Evolutionary conservation across 208 protist species (phyloP).

Genomic region (Trypanosoma lewisi): DNA sequence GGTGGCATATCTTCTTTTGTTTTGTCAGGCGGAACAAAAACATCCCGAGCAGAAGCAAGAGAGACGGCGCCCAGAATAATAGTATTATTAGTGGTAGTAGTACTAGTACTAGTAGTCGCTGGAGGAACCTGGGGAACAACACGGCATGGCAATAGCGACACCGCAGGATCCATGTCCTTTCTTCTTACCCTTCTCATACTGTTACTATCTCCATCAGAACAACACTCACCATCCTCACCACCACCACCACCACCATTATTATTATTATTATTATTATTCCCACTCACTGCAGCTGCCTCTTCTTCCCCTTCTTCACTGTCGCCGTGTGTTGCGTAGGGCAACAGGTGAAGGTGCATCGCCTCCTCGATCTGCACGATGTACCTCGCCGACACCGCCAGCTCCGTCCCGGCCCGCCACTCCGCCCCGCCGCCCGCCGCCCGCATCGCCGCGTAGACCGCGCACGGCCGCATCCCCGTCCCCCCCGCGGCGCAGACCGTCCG

Average conservation of each 20-base stretch:
- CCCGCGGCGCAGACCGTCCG: conserved; percentile 30
- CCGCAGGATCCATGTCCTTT: background rate
- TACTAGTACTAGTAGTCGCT: background rate
- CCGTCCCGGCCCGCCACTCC: conserved; percentile 45
- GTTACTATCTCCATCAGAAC: no score
- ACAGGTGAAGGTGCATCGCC: conserved; percentile 63
- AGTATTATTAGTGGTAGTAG: background rate
- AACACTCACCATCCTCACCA: no score
- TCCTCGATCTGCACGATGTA: conserved; percentile 63
- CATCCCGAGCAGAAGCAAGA: background rate
- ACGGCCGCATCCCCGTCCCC: conserved; percentile 46
- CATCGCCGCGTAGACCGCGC: conserved; percentile 51
- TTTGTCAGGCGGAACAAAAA: background rate
- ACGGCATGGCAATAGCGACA: background rate
- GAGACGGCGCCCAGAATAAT: no score
- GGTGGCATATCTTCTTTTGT: background rate
- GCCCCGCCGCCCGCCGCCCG: conserved; percentile 45
- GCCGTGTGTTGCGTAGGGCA: conserved; percentile 36
- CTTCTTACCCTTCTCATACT: background rate
- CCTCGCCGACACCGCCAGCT: conserved; percentile 38
- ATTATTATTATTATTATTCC: background rate
- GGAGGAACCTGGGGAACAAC: background rate
- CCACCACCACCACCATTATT: no score
- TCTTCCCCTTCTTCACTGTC: background rate
- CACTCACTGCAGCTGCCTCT: background rate